A percentile compares a stretch with the other conserved stretches of the same genome.
Conservation (phyloP, 1,139 yeast genomes). For the Hansenula sp. region DNA sequence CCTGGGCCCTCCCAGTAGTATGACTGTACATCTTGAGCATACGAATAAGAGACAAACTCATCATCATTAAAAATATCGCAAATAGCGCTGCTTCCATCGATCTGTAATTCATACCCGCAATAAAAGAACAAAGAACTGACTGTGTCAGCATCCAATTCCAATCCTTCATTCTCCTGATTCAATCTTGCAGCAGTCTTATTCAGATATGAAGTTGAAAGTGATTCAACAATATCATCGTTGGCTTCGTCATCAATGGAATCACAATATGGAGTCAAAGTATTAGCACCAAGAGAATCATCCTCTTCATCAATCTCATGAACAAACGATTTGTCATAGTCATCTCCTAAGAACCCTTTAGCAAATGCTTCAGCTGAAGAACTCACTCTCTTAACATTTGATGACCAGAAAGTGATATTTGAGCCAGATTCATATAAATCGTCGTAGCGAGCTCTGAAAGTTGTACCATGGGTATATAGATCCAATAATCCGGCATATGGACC, state of each 20-base stretch:
- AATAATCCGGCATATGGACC: slow-evolving; percentile 18
- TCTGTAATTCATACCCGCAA: slow-evolving; percentile 54
- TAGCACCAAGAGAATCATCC: slow-evolving; percentile 31
- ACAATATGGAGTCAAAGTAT: slow-evolving; percentile 30
- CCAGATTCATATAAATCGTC: slow-evolving; percentile 6
- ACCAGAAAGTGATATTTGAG: slow-evolving; percentile 6
- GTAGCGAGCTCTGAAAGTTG: slow-evolving; percentile 12
- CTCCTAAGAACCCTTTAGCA: slow-evolving; percentile 17
- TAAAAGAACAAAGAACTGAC: slow-evolving; percentile 36
- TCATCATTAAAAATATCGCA: slow-evolving; percentile 48
- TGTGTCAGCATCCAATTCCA: slow-evolving; percentile 35
- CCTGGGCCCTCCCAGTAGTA: slow-evolving; percentile 52
- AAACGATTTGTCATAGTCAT: slow-evolving; percentile 4
- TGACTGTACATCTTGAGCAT: slow-evolving; percentile 39
- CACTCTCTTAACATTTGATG: slow-evolving; percentile 18
- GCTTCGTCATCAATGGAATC: slow-evolving; percentile 15
- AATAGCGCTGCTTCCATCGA: slow-evolving; percentile 44
- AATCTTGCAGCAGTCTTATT: slow-evolving; percentile 24
- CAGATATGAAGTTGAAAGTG: slow-evolving; percentile 16
- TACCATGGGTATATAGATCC: slow-evolving; percentile 14
- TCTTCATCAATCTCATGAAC: slow-evolving; percentile 16
- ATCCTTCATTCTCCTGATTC: slow-evolving; percentile 31
- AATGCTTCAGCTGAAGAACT: slow-evolving; percentile 16
- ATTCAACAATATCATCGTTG: slow-evolving; percentile 18
- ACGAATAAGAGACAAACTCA: slow-evolving; percentile 42